phyloP scores from a whole-genome alignment of 306 rosid genomes.

The Prunus mume region DNA sequence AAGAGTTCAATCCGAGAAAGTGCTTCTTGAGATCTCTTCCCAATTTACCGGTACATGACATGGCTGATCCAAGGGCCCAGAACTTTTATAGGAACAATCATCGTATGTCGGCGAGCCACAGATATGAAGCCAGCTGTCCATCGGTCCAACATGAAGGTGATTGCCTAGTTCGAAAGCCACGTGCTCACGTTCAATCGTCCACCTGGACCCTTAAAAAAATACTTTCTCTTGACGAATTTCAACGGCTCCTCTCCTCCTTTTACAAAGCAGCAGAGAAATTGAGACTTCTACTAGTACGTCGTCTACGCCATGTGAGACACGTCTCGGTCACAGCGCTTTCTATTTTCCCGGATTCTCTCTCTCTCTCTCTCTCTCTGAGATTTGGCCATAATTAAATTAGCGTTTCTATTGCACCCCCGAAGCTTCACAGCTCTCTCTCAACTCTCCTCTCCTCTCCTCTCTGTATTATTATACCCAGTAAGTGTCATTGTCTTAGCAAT shows the following conservation, averaged over 20 bases:
- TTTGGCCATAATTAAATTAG: slow-evolving; percentile 8
- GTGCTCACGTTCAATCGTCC: not conserved
- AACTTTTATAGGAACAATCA: slow-evolving; percentile 1
- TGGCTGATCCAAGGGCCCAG: slow-evolving; percentile 14
- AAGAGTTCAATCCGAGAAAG: slow-evolving; percentile 5
- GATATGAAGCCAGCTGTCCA: slow-evolving; percentile 4
- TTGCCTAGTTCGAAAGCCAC: slow-evolving; percentile 7
- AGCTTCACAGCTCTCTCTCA: slow-evolving; percentile 38
- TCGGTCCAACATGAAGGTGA: not conserved
- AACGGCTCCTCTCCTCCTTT: slow-evolving; percentile 1
- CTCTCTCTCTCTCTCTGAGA: slow-evolving; percentile 16
- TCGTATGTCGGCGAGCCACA: not conserved
- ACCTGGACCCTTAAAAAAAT: not conserved
- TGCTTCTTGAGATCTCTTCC: not conserved
- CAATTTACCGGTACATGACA: not conserved
- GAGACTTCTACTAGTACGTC: slow-evolving; percentile 48
- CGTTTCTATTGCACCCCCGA: slow-evolving; percentile 24
- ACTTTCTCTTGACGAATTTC: not conserved
- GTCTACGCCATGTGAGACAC: slow-evolving; percentile 74
- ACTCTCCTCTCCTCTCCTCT: slow-evolving; percentile 28
- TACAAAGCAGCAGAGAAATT: slow-evolving; percentile 38
- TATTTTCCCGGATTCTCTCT: slow-evolving; percentile 17
- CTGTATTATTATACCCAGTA: slow-evolving; percentile 40
- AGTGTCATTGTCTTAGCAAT: slow-evolving; percentile 21
- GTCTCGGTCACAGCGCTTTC: slow-evolving; percentile 74